Percentiles rank a stretch among this genome's conserved stretches.
Conservation (phyloP, 2,329 filamentous ascomycete species). For the Calonectria honghensis region DNA sequence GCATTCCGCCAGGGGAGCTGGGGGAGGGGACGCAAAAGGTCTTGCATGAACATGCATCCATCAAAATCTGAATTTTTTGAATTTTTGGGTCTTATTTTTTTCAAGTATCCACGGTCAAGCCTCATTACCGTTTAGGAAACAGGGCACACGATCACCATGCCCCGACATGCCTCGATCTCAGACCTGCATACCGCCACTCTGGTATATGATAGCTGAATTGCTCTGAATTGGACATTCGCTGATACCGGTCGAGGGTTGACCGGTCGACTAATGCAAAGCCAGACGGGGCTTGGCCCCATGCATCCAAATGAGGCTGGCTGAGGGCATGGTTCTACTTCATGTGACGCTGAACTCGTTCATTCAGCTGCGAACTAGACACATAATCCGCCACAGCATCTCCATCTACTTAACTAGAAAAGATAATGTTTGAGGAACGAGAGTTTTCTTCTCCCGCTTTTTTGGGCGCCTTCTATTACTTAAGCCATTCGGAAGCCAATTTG, state of each 20-base stretch:
- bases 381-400: too few relatives aligned
- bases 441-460: too few relatives aligned
- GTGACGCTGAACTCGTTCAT: background rate
- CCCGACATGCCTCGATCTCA: slow-evolving; percentile 17
- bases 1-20: slow-evolving; percentile 1
- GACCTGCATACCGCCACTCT: slow-evolving; percentile 13
- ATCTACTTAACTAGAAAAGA: background rate
- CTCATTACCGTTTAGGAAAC: slow-evolving; percentile 31
- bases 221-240: background rate
- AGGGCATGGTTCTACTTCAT: background rate
- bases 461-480: too few relatives aligned
- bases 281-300: background rate
- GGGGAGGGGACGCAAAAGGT: background rate
- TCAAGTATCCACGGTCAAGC: background rate
- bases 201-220: background rate
- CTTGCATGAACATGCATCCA: slow-evolving; percentile 5
- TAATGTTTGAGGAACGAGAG: too few relatives aligned
- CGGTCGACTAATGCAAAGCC: background rate
- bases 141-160: slow-evolving; percentile 31
- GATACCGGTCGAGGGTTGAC: background rate
- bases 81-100: background rate
- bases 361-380: background rate
- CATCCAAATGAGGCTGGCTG: slow-evolving; percentile 1
- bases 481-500: too few relatives aligned
- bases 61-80: background rate